Base-by-base conservation (phyloP, 1,284 basidiomycete species). In the Ustilago bromivora region DNA sequence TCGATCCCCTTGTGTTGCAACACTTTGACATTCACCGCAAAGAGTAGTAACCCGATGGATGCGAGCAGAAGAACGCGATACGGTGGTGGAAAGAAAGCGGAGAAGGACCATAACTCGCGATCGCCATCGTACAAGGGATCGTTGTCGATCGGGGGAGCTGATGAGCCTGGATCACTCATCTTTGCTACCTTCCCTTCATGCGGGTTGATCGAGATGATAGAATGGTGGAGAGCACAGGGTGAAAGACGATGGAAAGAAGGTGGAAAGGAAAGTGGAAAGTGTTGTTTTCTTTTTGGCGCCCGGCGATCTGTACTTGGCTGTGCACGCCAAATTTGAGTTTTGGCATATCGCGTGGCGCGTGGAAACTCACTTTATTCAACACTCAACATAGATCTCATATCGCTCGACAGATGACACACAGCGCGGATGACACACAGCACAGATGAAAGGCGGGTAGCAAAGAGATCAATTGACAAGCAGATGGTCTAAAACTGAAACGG, bases 21-120 rank as follows among this genome's bases (percentile, higher is more conserved):
- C 15, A 81, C 55, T 12, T 69, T 38, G 6, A 84, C 59, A 53
- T 82, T 81, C 43, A 71, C 57, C 8, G 71, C 82, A 23, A 82
- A 85, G 53, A 80, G 72, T 9, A 81, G 63, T 41, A 85, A 53
- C 4, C 82, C 82, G 10, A 82, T 62, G 6, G 79, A 78, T 9
- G 83, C 70, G 10, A 85, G 78, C n/a, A 84, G 57, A 17, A 85
- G 53, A 17, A 85, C 82, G 38, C 84, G 79, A 56, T 84, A 84
- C 4, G 83, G 80, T 10, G 82, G 84, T 23, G 84, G 84, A 35
- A 85, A 73, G 23, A 73, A 77, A 15, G 71, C 76, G 11, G 81
- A 81, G 54, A 85, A 85, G 6, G 78, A 71, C 46, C 66, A 70
- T 1, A 66, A 58, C 23, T 66, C 38, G 17, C 54, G 41, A 35